A percentile compares a stretch with the other conserved stretches of the same genome.
These are phyloP conservation scores for Domatiomyces globalis DNA, from an alignment of 2,329 filamentous ascomycete species.

Conservation along the genomic window DNA sequence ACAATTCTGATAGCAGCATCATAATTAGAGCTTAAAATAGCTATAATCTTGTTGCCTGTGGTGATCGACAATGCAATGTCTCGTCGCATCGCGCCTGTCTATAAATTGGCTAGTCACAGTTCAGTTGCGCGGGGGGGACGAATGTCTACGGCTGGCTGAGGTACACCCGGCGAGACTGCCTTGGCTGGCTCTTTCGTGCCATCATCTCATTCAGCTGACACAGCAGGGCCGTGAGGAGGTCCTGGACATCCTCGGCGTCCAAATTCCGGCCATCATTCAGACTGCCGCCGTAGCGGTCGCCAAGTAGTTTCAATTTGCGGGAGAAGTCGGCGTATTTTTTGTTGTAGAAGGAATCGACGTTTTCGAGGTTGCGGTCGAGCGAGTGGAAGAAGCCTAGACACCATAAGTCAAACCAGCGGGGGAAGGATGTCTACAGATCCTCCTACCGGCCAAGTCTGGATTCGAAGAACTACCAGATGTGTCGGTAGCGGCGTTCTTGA, in stretches of 20 bases:
- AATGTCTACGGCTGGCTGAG: too few relatives aligned
- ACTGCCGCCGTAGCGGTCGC: constrained; percentile 70
- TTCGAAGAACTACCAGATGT: constrained; percentile 52
- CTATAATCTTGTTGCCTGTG: too few relatives aligned
- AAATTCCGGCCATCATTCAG: constrained; percentile 56
- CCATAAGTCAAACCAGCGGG: constrained; percentile 12
- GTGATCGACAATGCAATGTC: too few relatives aligned
- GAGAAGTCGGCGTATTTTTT: constrained; percentile 79
- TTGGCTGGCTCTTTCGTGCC: too few relatives aligned
- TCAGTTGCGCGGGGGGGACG: too few relatives aligned
- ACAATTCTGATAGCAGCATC: too few relatives aligned
- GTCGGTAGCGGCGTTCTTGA: constrained; percentile 59
- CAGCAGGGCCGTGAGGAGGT: constrained; percentile 76
- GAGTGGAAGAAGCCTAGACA: constrained; percentile 83
- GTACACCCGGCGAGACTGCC: too few relatives aligned
- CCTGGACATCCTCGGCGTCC: constrained; percentile 79
- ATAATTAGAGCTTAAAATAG: too few relatives aligned
- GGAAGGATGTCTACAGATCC: constrained; percentile 20
- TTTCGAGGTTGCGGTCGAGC: constrained; percentile 91
- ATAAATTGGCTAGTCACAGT: too few relatives aligned
- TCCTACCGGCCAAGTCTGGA: constrained; percentile 80
- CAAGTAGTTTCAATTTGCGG: constrained; percentile 69
- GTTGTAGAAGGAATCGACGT: constrained; percentile 94
- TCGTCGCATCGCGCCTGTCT: too few relatives aligned
- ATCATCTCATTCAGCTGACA: too few relatives aligned